Base-by-base conservation (phyloP, 1,284 basidiomycete genomes). In the Agroathelia rolfsii region DNA sequence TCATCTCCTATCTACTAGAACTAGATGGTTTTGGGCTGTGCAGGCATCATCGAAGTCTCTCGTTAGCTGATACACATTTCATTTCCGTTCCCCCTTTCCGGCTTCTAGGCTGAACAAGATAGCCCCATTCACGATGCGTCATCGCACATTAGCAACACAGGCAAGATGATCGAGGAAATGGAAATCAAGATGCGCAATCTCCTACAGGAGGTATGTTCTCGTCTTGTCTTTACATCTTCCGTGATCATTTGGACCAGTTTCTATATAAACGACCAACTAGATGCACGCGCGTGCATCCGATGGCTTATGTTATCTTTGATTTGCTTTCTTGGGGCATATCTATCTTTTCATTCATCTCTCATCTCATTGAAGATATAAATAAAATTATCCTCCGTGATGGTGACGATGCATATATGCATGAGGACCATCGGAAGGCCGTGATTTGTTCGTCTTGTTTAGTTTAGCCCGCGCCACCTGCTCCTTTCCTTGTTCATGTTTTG, bases 141-240 rank as follows among this genome's bases (percentile, higher is more conserved):
- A 13, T 81, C 84, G 23, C 95, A 99, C 57, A 82, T 99, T 37
- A 72, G 75, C 32, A 98, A 98, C 58, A 80, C 86, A 11, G 95
- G 95, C 3, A 75, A 73, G 44, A 83, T 97, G 76, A 80, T 99
- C 44, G 95, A 99, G 58, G 94, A 97, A 44, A 93, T 94, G 84
- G 95, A 99, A 61, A 87, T 90, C 53, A 96, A 96, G 65, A 93
- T 97, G 83, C 77, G 95, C 29, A 96, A 95, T 56, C 67, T 92
- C 38, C 67, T 99, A 28, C 87, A 94, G 51, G 89, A 95, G 61
- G 78, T 72, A 39, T 19, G 61, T 36, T 19, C 19, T 42, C n/a
- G n/a, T n/a, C n/a, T n/a, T n/a, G n/a, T n/a, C n/a, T n/a, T n/a
- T n/a, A n/a, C n/a, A n/a, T n/a, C n/a, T n/a, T n/a, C n/a, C n/a